Evolutionary conservation across 2,329 filamentous ascomycete genomes (phyloP), one percentile per base, ranked within the genome.

Genomic region (Exutisphaerella laricina): DNA sequence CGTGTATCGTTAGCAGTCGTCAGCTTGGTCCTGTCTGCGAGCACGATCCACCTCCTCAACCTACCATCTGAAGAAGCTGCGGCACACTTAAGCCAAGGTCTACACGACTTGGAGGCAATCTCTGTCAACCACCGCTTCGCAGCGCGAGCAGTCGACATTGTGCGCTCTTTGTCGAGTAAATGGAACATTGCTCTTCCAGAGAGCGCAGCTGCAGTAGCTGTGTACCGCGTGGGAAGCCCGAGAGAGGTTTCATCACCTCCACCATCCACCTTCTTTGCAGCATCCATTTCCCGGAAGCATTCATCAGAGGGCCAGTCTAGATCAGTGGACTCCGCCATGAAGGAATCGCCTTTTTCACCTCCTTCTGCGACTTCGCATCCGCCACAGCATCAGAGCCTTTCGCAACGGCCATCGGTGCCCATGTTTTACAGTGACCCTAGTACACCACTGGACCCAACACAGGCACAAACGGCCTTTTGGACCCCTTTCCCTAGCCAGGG

Each of bases 11-110:
- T 70, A 5, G 46, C 63, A 2, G 59, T 70, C 10, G 64, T 62
- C 10, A 66, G 66, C 34, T 58, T 69, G 22, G 50, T 71, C 2
- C 58, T 72, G 5, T 68, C 69, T 3, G 60, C 65, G 21, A 60
- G 60, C 43, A 66, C 68, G 14, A 67, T 72, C 22, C 70, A 72
- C 41, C 60, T 73, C 5, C 57, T 70, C 20, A 69, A 70, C 41
- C 65, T 70, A 1, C 66, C 65, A 16, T 63, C 62, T 10, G 51
- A 60, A 23, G 50, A 57, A 3, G 65, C 66, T 6, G 58, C 60
- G 12, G 45, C 56, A 5, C 62, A 71, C 39, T 61, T 72, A 2
- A 59, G 63, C 5, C 67, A 71, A 48, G 63, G 62, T 5, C 51
- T 72, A n/a, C 57, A 64, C 38, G 67, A 65, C 18, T 51, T 72